A percentile compares a stretch with the other conserved stretches of the same genome.
These are phyloP conservation scores for Salvia hispanica DNA, from an alignment of 257 asterid species.

Conservation along the genomic window DNA sequence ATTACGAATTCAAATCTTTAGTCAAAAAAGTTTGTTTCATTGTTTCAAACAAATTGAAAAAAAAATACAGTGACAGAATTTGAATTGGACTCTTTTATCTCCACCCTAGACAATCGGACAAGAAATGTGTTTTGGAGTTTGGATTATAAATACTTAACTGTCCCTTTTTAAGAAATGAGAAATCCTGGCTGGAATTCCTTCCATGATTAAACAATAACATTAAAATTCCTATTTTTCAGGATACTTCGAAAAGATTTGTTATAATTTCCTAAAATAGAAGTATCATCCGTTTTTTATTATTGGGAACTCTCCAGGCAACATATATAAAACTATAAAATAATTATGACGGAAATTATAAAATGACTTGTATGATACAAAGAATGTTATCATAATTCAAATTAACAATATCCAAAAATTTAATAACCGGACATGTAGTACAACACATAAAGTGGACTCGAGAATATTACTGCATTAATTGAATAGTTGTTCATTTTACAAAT, in stretches of 20 bases:
- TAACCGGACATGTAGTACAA: no score
- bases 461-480: background rate
- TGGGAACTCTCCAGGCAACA: no score
- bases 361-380: no score
- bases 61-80: background rate
- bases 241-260: background rate
- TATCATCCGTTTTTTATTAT: no score
- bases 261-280: background rate
- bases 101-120: background rate
- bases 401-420: no score
- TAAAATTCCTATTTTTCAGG: background rate
- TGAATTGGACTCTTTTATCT: background rate
- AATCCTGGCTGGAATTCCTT: conserved; percentile 1
- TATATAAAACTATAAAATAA: no score
- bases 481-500: background rate
- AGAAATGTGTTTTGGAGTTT: background rate
- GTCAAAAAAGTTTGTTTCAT: background rate
- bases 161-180: background rate
- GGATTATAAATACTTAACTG: background rate
- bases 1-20: conserved; percentile 1
- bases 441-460: background rate
- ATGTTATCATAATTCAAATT: no score
- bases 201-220: background rate
- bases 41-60: background rate
- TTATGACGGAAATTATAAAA: no score